phyloP scores from a whole-genome alignment of 306 rosid genomes.

The Vicia sativa region DNA sequence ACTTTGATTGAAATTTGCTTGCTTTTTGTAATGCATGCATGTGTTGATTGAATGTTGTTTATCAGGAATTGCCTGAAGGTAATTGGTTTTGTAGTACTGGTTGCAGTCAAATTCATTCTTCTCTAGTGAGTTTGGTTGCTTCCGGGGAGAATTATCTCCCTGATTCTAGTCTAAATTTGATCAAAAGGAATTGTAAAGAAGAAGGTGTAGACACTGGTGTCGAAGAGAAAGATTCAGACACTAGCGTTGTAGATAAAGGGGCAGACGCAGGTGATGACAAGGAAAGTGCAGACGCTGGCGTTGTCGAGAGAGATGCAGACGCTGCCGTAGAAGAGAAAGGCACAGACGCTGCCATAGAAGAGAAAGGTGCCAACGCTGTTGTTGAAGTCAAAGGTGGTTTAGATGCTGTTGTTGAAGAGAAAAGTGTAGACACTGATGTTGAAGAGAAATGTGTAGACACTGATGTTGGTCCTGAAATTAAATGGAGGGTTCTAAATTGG shows the following conservation, averaged over 20 bases:
- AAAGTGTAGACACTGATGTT: constrained; percentile 4
- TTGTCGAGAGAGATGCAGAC: not conserved
- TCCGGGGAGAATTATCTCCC: constrained; percentile 66
- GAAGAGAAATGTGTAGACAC: constrained; percentile 8
- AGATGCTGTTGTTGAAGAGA: constrained; percentile 32
- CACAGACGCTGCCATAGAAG: not conserved
- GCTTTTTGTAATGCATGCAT: not conserved
- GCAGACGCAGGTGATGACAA: not conserved
- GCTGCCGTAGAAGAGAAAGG: constrained; percentile 44
- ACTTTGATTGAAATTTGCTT: constrained; percentile 11
- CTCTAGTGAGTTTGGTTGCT: constrained; percentile 58
- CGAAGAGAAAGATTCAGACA: not conserved
- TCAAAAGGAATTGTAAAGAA: constrained; percentile 54
- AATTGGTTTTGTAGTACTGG: constrained; percentile 81
- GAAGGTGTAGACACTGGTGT: not conserved
- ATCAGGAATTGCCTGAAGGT: constrained; percentile 88
- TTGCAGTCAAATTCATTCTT: constrained; percentile 58
- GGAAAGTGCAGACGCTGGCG: not conserved
- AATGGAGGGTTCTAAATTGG: constrained; percentile 92
- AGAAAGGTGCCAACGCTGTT: not conserved
- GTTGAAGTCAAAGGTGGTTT: constrained; percentile 43
- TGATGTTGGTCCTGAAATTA: constrained; percentile 49
- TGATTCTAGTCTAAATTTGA: constrained; percentile 53
- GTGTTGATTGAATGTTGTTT: constrained; percentile 20
- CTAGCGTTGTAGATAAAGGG: constrained; percentile 42